phyloP scores from a whole-genome alignment of 164 flowering plant genomes.

The Taxillus chinensis region DNA sequence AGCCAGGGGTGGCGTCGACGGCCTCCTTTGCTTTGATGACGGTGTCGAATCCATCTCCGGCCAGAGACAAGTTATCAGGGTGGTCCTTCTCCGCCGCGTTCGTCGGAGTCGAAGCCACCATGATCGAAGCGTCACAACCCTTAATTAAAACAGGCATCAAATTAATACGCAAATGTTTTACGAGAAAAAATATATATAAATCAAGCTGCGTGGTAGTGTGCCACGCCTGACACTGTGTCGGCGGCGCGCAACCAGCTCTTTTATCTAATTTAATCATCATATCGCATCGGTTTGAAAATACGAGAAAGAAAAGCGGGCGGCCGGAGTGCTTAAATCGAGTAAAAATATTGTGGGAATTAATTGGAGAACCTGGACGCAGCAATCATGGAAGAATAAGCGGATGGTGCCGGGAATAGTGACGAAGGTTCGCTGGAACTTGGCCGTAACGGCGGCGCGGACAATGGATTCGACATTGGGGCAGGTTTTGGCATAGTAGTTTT shows the following conservation, averaged over 20 bases:
- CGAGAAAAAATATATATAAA: too few species aligned
- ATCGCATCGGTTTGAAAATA: too few species aligned
- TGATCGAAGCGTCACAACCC: slow-evolving; percentile 85
- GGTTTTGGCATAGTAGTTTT: slow-evolving; percentile 43
- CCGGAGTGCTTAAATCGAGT: too few species aligned
- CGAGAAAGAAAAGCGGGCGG: too few species aligned
- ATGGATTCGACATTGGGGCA: slow-evolving; percentile 76
- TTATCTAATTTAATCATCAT: too few species aligned
- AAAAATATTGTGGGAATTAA: not conserved
- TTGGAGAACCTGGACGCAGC: slow-evolving; percentile 52
- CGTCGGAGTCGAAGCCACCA: slow-evolving; percentile 34
- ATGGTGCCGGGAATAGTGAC: slow-evolving; percentile 71
- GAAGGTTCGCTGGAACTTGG: slow-evolving; percentile 59
- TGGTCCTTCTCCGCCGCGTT: slow-evolving; percentile 79
- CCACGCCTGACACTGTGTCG: too few species aligned
- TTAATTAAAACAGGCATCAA: slow-evolving; percentile 1
- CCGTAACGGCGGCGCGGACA: slow-evolving; percentile 43
- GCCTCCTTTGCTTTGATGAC: slow-evolving; percentile 85
- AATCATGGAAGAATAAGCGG: slow-evolving; percentile 91
- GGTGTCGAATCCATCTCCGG: slow-evolving; percentile 89
- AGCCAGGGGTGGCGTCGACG: slow-evolving; percentile 38
- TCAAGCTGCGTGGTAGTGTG: too few species aligned
- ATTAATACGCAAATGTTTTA: too few species aligned
- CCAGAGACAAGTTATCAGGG: slow-evolving; percentile 63
- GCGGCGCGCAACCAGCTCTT: too few species aligned